Evolutionary conservation across 2,329 filamentous ascomycete genomes (phyloP).

Genomic region (Fusarium paranaense): DNA sequence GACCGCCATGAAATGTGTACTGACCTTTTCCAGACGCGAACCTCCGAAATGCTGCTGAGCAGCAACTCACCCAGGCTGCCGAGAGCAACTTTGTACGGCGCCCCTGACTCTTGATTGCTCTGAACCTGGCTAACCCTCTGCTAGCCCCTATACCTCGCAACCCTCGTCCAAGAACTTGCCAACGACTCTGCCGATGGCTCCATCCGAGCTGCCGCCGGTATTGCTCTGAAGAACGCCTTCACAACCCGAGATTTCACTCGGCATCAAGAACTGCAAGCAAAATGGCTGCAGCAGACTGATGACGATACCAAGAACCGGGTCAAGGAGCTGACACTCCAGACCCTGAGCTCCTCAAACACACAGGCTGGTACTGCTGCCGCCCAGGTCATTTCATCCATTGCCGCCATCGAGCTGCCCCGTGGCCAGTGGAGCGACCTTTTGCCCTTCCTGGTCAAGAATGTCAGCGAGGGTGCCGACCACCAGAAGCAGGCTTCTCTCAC

Average conservation of each 20-base stretch:
- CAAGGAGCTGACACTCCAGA: constrained; percentile 91
- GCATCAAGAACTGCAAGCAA: constrained; percentile 89
- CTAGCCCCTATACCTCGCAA: constrained; percentile 91
- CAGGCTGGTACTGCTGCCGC: constrained; percentile 91
- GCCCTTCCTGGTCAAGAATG: constrained; percentile 88
- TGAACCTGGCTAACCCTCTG: constrained; percentile 42
- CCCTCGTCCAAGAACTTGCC: constrained; percentile 92
- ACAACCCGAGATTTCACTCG: constrained; percentile 89
- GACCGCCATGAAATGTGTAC: constrained; percentile 25
- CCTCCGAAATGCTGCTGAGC: constrained; percentile 90
- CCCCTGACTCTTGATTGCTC: constrained; percentile 35
- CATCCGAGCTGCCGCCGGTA: constrained; percentile 93
- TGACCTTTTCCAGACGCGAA: constrained; percentile 77
- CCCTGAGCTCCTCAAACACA: constrained; percentile 80
- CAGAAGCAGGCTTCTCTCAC: constrained; percentile 95
- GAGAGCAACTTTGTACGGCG: constrained; percentile 90
- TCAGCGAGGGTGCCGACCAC: constrained; percentile 85
- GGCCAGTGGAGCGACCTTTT: constrained; percentile 95
- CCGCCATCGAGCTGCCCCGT: constrained; percentile 91
- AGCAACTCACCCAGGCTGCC: constrained; percentile 91
- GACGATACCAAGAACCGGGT: constrained; percentile 85
- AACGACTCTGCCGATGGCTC: constrained; percentile 86
- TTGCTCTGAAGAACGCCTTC: constrained; percentile 98
- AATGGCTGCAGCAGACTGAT: constrained; percentile 90
- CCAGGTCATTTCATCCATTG: constrained; percentile 95